Base-by-base conservation (phyloP, 345 rosid species). In the Carallia brachiata region DNA sequence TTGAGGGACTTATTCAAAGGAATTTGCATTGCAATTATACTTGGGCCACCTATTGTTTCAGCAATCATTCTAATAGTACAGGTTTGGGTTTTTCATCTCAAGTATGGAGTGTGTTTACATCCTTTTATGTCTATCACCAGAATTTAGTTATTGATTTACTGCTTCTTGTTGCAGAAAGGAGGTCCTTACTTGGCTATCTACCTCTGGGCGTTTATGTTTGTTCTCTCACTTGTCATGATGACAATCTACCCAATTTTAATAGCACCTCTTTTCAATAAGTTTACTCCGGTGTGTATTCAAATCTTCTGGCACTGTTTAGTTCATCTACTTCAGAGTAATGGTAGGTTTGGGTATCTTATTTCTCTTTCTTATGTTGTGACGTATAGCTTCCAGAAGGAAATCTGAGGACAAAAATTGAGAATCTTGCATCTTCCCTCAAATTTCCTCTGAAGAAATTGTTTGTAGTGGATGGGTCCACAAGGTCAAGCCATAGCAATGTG, bases 401-500 rank as follows among this genome's bases (percentile, higher is more conserved):
- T 61, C 97, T 96, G 28, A 78, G 90, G 70, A 63, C 59, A 72
- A 90, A 89, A 79, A 96, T 96, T 61, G 97, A 96, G 87, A 83
- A 85, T 60, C 97, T 96, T 78, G 93, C 99, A 78, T 81, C 91
- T 55, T 89, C 96, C 36, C 91, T 89, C 28, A 88, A 76, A 39
- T 96, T 96, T 83, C 99, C 99, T 74, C 75, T 92, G 61, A 96
- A 88, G 84, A 96, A 96, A 82, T 84, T 96, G 83, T 96, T 89
- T 72, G 97, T 92, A 63, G 97, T 96, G 1, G 99, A 96, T 84
- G 99, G 99, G 78, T 96, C 99, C 66, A 96, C 99, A 77, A 92
- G 99, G 79, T 92, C 98, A 79, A 92, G 96, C 86, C 99, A 96
- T 73, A 92, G 99, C 91, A 96, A 96, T 89, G 99, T 96, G 81